Evolutionary conservation across 208 protist genomes (phyloP).

Genomic region (Leishmania braziliensis): DNA sequence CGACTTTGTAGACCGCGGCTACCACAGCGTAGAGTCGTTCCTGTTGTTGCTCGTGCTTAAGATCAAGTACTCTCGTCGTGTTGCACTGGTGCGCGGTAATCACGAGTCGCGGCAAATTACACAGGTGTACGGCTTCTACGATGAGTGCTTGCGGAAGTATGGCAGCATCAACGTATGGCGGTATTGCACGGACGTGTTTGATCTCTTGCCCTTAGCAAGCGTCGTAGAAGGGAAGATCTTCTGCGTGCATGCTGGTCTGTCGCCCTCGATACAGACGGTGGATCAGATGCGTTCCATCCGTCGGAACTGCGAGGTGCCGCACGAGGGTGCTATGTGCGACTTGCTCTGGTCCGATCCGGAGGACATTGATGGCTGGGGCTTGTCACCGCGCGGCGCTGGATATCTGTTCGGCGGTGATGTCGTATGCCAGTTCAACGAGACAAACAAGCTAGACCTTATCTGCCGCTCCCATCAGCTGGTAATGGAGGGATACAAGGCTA

Average conservation of each 20-base stretch:
- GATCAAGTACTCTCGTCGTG: slow-evolving; percentile 95
- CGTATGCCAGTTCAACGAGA: slow-evolving; percentile 93
- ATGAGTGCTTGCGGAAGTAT: slow-evolving; percentile 99
- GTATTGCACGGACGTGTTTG: slow-evolving; percentile 99
- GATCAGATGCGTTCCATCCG: slow-evolving; percentile 96
- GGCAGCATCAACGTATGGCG: slow-evolving; percentile 99
- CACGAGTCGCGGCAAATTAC: slow-evolving; percentile 97
- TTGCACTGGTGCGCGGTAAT: slow-evolving; percentile 97
- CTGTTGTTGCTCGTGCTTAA: slow-evolving; percentile 98
- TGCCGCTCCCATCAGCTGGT: slow-evolving; percentile 96
- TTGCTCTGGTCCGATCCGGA: slow-evolving; percentile 98
- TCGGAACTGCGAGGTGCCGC: slow-evolving; percentile 97
- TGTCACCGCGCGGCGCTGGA: slow-evolving; percentile 98
- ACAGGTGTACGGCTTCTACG: slow-evolving; percentile 99
- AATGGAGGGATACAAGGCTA: slow-evolving; percentile 95
- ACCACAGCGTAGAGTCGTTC: slow-evolving; percentile 98
- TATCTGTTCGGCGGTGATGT: slow-evolving; percentile 99
- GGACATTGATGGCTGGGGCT: slow-evolving; percentile 96
- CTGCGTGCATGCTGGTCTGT: slow-evolving; percentile 99
- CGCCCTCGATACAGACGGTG: slow-evolving; percentile 97
- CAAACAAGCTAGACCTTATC: slow-evolving; percentile 95
- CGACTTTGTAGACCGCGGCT: slow-evolving; percentile 99
- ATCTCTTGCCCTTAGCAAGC: slow-evolving; percentile 98
- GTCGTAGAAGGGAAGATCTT: slow-evolving; percentile 98
- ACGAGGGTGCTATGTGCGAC: slow-evolving; percentile 99